A percentile compares a stretch with the other conserved stretches of the same genome.
These are phyloP conservation scores for Arabidopsis thaliana DNA, from an alignment of 345 rosid species.

Conservation along the genomic window DNA sequence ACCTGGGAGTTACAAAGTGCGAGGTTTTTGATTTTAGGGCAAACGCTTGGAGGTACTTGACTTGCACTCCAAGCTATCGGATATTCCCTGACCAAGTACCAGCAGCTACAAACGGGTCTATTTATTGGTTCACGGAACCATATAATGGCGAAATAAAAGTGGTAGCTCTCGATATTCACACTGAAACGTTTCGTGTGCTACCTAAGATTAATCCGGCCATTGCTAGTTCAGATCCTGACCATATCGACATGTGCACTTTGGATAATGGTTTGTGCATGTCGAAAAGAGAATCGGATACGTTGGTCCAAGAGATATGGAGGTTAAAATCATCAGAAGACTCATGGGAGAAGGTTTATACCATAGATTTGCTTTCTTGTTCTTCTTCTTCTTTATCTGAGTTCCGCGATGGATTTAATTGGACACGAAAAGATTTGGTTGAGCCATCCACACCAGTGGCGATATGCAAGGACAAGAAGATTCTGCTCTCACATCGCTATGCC, in stretches of 20 bases:
- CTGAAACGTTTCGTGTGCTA: neutral
- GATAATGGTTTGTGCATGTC: conserved; percentile 27
- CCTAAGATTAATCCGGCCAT: neutral
- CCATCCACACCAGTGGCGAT: neutral
- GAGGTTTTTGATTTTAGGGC: conserved; percentile 15
- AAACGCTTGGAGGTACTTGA: neutral
- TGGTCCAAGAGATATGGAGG: conserved; percentile 26
- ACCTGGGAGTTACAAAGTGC: neutral
- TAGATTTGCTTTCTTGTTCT: conserved; percentile 17
- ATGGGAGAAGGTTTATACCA: conserved; percentile 23
- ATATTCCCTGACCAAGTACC: neutral
- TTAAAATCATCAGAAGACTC: conserved; percentile 14
- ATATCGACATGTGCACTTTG: conserved; percentile 26
- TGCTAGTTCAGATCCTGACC: neutral
- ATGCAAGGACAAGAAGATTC: conserved; percentile 6
- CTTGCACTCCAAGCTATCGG: conserved; percentile 2
- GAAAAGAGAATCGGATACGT: neutral
- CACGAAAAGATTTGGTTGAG: neutral
- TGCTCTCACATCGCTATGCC: neutral
- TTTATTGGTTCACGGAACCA: conserved; percentile 10
- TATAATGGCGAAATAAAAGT: neutral
- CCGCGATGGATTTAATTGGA: neutral
- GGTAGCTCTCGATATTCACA: neutral
- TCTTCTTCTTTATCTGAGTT: neutral
- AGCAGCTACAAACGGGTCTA: neutral